These are phyloP conservation scores for Cymbopogon citratus DNA, from an alignment of 176 grass and related monocot genomes.

Conservation along the genomic window DNA sequence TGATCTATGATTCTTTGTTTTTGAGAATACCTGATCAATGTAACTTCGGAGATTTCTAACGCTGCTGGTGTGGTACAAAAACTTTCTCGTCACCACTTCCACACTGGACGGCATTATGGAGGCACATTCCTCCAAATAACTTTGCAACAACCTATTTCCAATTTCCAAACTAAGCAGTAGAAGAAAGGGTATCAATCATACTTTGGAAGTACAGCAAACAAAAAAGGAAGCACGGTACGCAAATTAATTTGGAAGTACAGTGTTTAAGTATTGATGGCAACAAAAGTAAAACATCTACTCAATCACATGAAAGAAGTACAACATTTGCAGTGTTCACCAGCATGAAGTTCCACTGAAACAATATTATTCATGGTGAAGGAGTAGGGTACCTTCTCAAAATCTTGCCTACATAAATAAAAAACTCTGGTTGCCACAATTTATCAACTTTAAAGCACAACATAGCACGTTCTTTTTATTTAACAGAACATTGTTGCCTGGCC, in stretches of 20 bases:
- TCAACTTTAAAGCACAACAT: background rate
- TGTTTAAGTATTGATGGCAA: background rate
- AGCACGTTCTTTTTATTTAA: conserved; percentile 3
- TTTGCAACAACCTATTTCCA: background rate
- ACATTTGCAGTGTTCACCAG: background rate
- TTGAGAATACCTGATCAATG: no score
- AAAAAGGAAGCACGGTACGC: background rate
- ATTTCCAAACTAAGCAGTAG: background rate
- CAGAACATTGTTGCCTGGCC: background rate
- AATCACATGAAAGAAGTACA: background rate
- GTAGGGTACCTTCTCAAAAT: conserved; percentile 8
- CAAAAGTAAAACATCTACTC: background rate
- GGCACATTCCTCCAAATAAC: background rate
- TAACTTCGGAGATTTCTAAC: no score
- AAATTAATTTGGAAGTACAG: background rate
- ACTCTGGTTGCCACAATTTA: conserved; percentile 23
- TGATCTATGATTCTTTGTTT: no score
- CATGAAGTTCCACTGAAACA: conserved; percentile 17
- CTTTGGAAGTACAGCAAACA: background rate
- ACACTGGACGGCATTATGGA: background rate
- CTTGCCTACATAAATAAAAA: conserved; percentile 17
- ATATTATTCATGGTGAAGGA: conserved; percentile 31
- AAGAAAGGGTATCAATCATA: background rate
- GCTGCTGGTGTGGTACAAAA: no score
- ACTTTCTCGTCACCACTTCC: no score